A percentile compares a stretch with the other conserved stretches of the same genome.
Evolutionary conservation across 2,329 filamentous ascomycete genomes (phyloP).

Genomic region (Teratosphaeria zuluensis): DNA sequence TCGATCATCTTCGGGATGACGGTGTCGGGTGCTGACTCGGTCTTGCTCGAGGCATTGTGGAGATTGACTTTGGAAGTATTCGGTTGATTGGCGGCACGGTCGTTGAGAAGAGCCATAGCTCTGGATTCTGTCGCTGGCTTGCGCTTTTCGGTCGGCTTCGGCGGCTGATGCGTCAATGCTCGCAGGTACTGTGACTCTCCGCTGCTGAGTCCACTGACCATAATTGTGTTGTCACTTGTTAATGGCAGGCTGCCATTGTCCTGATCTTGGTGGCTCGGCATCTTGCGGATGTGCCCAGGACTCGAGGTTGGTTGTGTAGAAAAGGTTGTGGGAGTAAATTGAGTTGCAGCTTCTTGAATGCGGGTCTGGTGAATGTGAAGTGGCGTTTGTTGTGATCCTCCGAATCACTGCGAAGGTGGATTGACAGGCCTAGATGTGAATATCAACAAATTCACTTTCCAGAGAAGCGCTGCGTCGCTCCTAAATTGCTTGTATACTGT

Average conservation of each 20-base stretch:
- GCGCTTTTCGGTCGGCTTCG: neutral
- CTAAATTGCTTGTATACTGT: neutral
- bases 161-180: neutral
- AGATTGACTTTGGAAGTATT: too few species aligned
- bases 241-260: neutral
- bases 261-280: neutral
- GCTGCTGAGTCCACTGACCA: neutral
- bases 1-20: neutral
- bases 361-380: neutral
- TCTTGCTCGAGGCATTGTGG: neutral
- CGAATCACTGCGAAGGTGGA: neutral
- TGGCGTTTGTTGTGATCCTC: neutral
- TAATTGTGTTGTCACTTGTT: neutral
- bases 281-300: neutral
- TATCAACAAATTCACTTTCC: neutral
- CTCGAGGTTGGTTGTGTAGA: too few species aligned
- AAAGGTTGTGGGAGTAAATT: neutral
- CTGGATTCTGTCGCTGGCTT: neutral
- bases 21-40: neutral
- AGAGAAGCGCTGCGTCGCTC: neutral
- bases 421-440: neutral
- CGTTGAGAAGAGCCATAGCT: neutral
- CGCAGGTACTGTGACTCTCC: neutral
- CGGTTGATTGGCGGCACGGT: neutral
- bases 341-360: neutral